Conservation (phyloP, 441 rosid species). For the Mallotus repandus region DNA sequence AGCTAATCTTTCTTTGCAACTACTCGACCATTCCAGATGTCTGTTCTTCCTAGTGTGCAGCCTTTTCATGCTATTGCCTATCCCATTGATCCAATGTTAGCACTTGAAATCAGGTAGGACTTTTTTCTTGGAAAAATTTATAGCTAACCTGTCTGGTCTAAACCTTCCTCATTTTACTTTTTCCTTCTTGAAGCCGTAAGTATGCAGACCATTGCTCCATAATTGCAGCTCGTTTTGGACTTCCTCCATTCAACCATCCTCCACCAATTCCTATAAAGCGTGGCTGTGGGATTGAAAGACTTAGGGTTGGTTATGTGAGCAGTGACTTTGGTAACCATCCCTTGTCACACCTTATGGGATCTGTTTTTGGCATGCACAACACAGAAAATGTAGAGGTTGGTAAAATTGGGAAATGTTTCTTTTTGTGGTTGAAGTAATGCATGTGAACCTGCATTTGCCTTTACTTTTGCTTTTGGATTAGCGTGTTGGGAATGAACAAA, state of each 20-base stretch:
- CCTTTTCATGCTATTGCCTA: constrained; percentile 99
- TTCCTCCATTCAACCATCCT: constrained; percentile 74
- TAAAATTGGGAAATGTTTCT: background rate
- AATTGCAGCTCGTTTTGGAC: constrained; percentile 87
- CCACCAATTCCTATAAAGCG: constrained; percentile 58
- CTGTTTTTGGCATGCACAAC: constrained; percentile 98
- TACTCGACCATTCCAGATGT: constrained; percentile 51
- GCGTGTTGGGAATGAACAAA: constrained; percentile 17
- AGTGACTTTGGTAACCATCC: constrained; percentile 99
- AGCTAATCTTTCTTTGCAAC: background rate
- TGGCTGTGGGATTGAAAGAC: constrained; percentile 67
- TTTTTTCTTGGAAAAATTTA: constrained; percentile 3
- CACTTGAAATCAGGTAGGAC: constrained; percentile 89
- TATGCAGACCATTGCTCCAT: constrained; percentile 94
- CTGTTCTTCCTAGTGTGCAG: constrained; percentile 94
- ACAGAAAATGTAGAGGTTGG: constrained; percentile 81
- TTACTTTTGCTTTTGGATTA: background rate
- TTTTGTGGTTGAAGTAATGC: background rate
- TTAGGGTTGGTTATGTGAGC: constrained; percentile 94
- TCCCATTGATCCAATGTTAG: constrained; percentile 93
- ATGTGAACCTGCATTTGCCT: background rate
- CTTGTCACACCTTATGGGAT: constrained; percentile 98
- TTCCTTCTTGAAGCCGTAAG: constrained; percentile 62
- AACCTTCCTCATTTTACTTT: constrained; percentile 3
- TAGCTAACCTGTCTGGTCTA: background rate